phyloP scores from a whole-genome alignment of 805 yeast species.

The Barnettozyma californica region DNA sequence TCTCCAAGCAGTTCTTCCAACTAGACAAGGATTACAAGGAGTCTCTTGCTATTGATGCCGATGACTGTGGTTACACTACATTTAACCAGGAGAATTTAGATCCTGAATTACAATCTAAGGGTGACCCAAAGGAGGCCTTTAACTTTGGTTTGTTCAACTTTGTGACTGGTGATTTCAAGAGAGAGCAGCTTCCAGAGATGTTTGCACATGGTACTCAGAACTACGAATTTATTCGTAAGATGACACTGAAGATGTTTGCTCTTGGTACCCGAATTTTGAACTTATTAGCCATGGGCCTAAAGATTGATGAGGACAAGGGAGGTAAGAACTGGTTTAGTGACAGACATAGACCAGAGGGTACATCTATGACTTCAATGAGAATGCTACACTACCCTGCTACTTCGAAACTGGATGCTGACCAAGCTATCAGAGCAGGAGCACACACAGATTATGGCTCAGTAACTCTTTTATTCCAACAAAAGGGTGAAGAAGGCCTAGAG shows the following conservation, averaged over 20 bases:
- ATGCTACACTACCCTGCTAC: slow-evolving; percentile 63
- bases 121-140: slow-evolving; percentile 67
- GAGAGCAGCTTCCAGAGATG: slow-evolving; percentile 45
- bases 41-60: slow-evolving; percentile 42
- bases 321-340: slow-evolving; percentile 58
- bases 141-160: slow-evolving; percentile 57
- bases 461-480: slow-evolving; percentile 66
- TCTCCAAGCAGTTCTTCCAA: slow-evolving; percentile 45
- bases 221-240: slow-evolving; percentile 34
- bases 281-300: slow-evolving; percentile 56
- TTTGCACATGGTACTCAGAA: slow-evolving; percentile 39
- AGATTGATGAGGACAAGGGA: slow-evolving; percentile 50
- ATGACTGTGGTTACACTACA: slow-evolving; percentile 58
- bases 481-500: slow-evolving; percentile 70
- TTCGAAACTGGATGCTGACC: slow-evolving; percentile 37
- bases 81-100: slow-evolving; percentile 46
- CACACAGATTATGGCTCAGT: slow-evolving; percentile 81
- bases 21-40: slow-evolving; percentile 47
- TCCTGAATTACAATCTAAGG: slow-evolving; percentile 26
- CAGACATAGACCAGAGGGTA: slow-evolving; percentile 46
- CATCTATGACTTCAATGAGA: slow-evolving; percentile 63
- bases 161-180: slow-evolving; percentile 38
- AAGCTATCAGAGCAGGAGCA: slow-evolving; percentile 72
- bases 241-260: slow-evolving; percentile 41
- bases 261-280: slow-evolving; percentile 46